Conservation (phyloP, 495 filamentous ascomycete genomes). For the Clohesyomyces aquaticus region DNA sequence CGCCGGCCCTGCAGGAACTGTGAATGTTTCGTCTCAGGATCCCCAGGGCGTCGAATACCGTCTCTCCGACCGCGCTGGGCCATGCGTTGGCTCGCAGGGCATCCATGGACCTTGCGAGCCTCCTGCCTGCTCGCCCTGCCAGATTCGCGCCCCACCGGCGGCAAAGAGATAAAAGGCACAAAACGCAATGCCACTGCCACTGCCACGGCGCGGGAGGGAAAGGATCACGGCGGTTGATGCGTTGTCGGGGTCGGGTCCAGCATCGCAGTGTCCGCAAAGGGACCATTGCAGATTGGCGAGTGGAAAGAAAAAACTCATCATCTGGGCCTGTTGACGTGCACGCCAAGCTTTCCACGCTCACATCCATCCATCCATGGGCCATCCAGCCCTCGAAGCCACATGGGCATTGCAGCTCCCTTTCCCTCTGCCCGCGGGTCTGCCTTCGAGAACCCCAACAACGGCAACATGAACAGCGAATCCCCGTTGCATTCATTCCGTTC, state of each 20-base stretch:
- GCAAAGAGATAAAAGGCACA: conserved; percentile 35
- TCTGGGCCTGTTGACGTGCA: not conserved
- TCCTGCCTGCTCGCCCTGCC: not conserved
- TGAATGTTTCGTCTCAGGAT: conserved; percentile 18
- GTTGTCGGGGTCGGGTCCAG: conserved; percentile 32
- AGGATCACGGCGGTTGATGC: conserved; percentile 23
- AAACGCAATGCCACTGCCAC: not conserved
- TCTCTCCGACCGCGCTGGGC: conserved; percentile 1
- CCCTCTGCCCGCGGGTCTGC: no score
- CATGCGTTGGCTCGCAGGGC: not conserved
- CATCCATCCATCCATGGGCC: not conserved
- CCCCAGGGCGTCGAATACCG: conserved; percentile 1
- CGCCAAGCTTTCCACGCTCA: not conserved
- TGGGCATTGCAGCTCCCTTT: no score
- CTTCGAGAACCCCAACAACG: no score
- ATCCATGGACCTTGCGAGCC: not conserved
- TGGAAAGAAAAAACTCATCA: conserved; percentile 1
- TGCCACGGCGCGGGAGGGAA: conserved; percentile 13
- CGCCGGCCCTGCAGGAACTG: conserved; percentile 10
- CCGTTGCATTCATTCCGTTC: no score
- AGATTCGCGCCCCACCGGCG: not conserved
- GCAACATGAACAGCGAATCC: no score
- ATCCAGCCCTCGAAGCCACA: no score
- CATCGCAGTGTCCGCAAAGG: conserved; percentile 9
- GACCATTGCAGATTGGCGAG: conserved; percentile 23